These are phyloP conservation scores for Lasiodiplodia sp. DNA, from an alignment of 2,329 filamentous ascomycete genomes.

Conservation along the genomic window DNA sequence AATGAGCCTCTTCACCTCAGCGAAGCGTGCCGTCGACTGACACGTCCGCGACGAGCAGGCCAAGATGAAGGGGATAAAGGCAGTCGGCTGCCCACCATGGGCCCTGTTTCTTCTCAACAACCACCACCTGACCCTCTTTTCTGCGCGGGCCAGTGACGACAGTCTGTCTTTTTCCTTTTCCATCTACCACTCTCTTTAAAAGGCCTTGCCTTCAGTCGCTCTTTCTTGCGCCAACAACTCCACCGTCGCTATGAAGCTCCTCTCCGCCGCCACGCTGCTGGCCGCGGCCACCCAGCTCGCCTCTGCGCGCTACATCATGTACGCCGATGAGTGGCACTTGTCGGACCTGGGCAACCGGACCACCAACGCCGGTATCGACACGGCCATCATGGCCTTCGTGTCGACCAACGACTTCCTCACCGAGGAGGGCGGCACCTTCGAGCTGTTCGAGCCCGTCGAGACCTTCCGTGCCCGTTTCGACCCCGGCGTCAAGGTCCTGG, in stretches of 20 bases:
- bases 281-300: slow-evolving; percentile 2
- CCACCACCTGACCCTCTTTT: slow-evolving; percentile 1
- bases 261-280: slow-evolving; percentile 14
- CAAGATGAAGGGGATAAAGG: neutral
- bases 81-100: slow-evolving; percentile 7
- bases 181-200: neutral
- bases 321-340: slow-evolving; percentile 24
- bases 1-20: neutral
- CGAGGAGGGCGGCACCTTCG: slow-evolving; percentile 49
- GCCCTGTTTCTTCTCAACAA: neutral
- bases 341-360: slow-evolving; percentile 27
- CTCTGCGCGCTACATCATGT: slow-evolving; percentile 28
- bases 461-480: slow-evolving; percentile 62
- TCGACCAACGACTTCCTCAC: slow-evolving; percentile 47
- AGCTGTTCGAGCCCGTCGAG: slow-evolving; percentile 62
- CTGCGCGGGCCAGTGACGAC: neutral
- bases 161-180: slow-evolving; percentile 1
- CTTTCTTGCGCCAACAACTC: neutral
- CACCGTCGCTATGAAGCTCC: slow-evolving; percentile 16
- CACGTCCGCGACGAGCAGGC: neutral
- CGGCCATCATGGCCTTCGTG: slow-evolving; percentile 46
- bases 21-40: neutral
- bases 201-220: neutral
- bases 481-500: slow-evolving; percentile 67
- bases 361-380: slow-evolving; percentile 43